Base-by-base conservation (phyloP, 2,329 filamentous ascomycete genomes). In the Pyrenophora graminea region DNA sequence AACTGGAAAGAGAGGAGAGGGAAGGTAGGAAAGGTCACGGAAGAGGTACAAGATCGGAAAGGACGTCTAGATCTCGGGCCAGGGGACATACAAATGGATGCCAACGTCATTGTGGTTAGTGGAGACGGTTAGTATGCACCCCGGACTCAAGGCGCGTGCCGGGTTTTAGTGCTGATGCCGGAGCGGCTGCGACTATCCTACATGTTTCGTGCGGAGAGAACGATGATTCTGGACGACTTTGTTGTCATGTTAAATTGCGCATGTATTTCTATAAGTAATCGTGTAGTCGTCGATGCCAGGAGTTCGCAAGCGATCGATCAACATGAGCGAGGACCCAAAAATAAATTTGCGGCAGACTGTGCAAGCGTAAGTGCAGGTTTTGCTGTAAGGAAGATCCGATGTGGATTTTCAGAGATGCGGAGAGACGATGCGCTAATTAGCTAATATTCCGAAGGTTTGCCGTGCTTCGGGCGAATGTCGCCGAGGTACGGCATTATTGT, bases 391-490 rank as follows among this genome's bases (percentile, higher is more conserved):
- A 30, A 10, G 25, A 8, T 30, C 6, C 25, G 3, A 10, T 30
- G 25, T 30, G 25, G 25, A 30, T 30, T 30, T 30, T 30, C 25
- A 30, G 17, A n/a, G 36, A 36, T 40, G 45, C 50, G 40, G 50
- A 44, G 50, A 40, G 23, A 38, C n/a, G 8, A 6, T 30, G n/a
- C 38, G 30, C 44, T 43, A 17, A 27, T 52, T 52, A 52, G 38
- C 36, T 52, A 52, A 52, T 42, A 52, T n/a, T 21, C 48, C 52
- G 52, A 55, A 21, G 10, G 13, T 44, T 15, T 33, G 32, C 52
- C 49, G 40, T 12, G 48, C 27, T 59, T 51, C 46, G 48, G 18
- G 18, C 53, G 53, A 58, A 40, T 18, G 23, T 45, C 39, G 45
- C 44, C 55, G 55, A 55, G 34, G 13, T 31, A 13, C 48, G 55